phyloP scores from a whole-genome alignment of 2,329 filamentous ascomycete genomes.

The Cladobotryum mycophilum region DNA sequence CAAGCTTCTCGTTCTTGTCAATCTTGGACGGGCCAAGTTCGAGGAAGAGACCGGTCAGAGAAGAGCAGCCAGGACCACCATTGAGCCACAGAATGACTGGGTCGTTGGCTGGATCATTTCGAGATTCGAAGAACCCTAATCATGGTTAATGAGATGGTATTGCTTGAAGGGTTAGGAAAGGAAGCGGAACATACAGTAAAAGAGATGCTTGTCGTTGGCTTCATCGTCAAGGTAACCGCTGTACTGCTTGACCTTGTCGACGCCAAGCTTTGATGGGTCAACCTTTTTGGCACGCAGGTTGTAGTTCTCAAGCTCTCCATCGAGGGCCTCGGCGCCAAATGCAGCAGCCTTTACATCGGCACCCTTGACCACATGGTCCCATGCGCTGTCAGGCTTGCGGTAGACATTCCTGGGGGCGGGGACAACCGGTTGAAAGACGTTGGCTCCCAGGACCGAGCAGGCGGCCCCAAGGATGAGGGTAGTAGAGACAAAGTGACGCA shows the following conservation, averaged over 20 bases:
- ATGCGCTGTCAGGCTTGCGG: constrained; percentile 71
- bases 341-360: constrained; percentile 78
- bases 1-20: constrained; percentile 70
- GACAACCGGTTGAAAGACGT: no score
- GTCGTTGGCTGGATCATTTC: constrained; percentile 92
- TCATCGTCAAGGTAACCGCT: constrained; percentile 95
- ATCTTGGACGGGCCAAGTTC: constrained; percentile 87
- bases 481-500: no score
- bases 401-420: no score
- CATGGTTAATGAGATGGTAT: no score
- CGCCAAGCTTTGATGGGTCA: constrained; percentile 72
- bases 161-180: no score
- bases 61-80: constrained; percentile 92
- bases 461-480: no score
- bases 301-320: constrained; percentile 77
- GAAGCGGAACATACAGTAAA: constrained; percentile 59
- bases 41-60: constrained; percentile 91
- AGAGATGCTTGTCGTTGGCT: constrained; percentile 92
- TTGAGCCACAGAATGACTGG: constrained; percentile 92
- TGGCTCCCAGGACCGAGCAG: no score
- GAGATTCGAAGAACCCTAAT: constrained; percentile 95
- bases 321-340: constrained; percentile 66
- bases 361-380: constrained; percentile 86
- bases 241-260: constrained; percentile 95
- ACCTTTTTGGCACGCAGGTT: constrained; percentile 85